Base-by-base conservation (phyloP, 2,329 filamentous ascomycete species). In the Neofusicoccum ribis region DNA sequence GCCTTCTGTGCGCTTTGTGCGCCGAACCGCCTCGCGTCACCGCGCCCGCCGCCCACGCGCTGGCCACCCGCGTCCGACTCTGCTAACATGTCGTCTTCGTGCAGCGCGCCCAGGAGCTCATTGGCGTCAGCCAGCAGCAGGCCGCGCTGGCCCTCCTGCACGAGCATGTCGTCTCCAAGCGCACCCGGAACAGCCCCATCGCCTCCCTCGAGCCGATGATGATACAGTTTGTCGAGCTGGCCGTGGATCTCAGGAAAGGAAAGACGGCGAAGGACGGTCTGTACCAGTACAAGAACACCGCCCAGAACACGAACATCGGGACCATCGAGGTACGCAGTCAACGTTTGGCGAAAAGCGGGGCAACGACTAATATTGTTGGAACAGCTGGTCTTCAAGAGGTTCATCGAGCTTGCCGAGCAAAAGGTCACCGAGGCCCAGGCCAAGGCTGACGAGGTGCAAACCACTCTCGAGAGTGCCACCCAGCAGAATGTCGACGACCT, bases 261-360 rank as follows among this genome's bases (percentile, higher is more conserved):
- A 99, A 99, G 82, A 87, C 95, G 67, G 95, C 94, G 80, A 99
- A 99, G 86, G 95, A 99, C 83, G 95, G 95, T 68, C 86, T 99
- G 56, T 99, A 98, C 80, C 95, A 97, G 80, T 99, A 99, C 87
- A 99, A 99, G 86, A 99, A 99, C 81, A 98, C 97, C 72, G 94
- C 93, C 64, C 95, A 99, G 81, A 99, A 99, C 83, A 97, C 94
- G 72, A 98, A 98, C 78, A 93, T 99, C 71, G 93, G 88, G 73
- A 99, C 95, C 68, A 99, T 99, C 78, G 95, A 98, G 88, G 91
- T 92, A 82, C 67, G 78, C 61, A n/a, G n/a, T 8, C 41, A 59
- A 50, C 20, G 58, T 60, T 8, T 43, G 11, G 9, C 15, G 23
- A 50, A 27, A 36, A 50, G 39, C 23, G 69, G 58, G 31, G 17